Base-by-base conservation (phyloP, 2,329 filamentous ascomycete genomes). In the Paecilomyces sp. region DNA sequence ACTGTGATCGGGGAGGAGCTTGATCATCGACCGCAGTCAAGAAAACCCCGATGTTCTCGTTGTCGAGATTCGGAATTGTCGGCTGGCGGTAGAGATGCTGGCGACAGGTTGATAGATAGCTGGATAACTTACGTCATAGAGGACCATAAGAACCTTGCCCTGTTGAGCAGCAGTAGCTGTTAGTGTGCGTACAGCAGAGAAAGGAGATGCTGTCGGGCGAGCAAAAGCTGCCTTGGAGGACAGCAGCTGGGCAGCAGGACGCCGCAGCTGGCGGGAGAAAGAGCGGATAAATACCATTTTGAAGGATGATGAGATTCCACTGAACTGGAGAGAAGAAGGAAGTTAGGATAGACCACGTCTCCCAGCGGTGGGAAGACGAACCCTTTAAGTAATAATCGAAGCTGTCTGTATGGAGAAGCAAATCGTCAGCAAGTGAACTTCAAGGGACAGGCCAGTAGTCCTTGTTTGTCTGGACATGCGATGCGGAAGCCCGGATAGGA, bases 61-160 rank as follows among this genome's bases (percentile, higher is more conserved):
- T n/a, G 36, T 47, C 15, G 36, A 47, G 13, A 8, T n/a, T 18
- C 36, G 36, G 36, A 47, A 47, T n/a, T 6, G 8, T n/a, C 36
- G 36, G 36, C 28, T 34, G 25, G 51, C 7, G 6, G 5, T n/a
- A 18, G 8, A 24, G 9, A 18, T 51, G 7, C 9, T 18, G 41
- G 5, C 18, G 57, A 41, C 6, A 5, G 15, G 54, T 57, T 25
- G 56, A 62, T 60, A 51, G 58, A 30, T 54, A 24, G 81, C 83
- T 80, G 52, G 58, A 30, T 54, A 24, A 81, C 83, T 80, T 80
- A 86, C 92, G 80, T 97, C 92, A 83, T 97, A 97, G 69, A 96
- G 85, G 70, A 96, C 90, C 74, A 92, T 83, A 75, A 97, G 88
- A 80, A 97, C 90, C 83, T 97, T 97, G 82, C 92, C 92, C 92